Evolutionary conservation across 805 yeast genomes (phyloP), one percentile per base, ranked within the genome.

Genomic region (Wickerhamiella domercqiae): DNA sequence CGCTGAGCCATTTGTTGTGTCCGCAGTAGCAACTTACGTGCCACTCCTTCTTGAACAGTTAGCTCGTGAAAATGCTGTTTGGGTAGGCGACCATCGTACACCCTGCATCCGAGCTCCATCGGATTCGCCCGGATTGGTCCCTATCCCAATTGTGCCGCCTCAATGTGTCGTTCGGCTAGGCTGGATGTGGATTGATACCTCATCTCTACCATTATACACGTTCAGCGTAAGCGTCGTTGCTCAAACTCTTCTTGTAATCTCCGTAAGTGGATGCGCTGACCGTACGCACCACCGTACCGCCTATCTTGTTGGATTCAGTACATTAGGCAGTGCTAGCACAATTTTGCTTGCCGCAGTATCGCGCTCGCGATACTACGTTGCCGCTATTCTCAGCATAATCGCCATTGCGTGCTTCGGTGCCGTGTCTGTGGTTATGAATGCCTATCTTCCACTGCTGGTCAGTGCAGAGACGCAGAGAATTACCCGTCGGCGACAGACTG

Each of bases 1-100:
- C 1, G 71, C 80, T 16, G 93, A 79, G 53, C 90, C 90, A 0
- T 80, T 78, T 50, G 67, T 78, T 3, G 90, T 79, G 5, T 73
- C 81, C 29, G 84, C 78, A 2, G 77, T 80, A 4, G 77, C 86
- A 0, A 78, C 87, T 0, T 80, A 77, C 52, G 76, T 79, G 4
- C 90, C 90, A 0, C 56, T 80, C 14, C 54, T 79, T 5, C 56
- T 79, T 21, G 84, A 79, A 43, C 78, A 75, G 47, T 66, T 75
- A 42, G 93, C 86, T 0, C 63, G 84, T 17, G 71, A 68, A 32
- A 78, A 75, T 51, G 87, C 83, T 19, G 87, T 80, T 6, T 52
- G 66, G 40, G 57, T 67, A 4, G 61, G 62, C 29, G 83, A 79
- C 51, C 78, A 70, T 43, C 40, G 67, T 2, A 60, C 67, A 9